Evolutionary conservation across 371 early-diverging fungal genomes (phyloP).

Genomic region (Mucor irregularis): DNA sequence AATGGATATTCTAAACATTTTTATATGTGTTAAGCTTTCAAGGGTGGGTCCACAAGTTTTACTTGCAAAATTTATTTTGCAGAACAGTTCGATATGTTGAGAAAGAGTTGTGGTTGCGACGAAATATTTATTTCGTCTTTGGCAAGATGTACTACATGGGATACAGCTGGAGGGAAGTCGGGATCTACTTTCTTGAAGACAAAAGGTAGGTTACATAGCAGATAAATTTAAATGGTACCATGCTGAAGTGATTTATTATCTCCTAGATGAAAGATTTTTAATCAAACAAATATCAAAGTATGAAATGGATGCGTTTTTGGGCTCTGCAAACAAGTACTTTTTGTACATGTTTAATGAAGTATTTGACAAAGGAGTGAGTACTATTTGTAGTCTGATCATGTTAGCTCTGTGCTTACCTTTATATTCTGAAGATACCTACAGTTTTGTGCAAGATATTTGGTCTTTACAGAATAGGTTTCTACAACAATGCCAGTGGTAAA

Average conservation of each 20-base stretch:
- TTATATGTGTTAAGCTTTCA: slow-evolving; percentile 45
- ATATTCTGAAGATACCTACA: slow-evolving; percentile 67
- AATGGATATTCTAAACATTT: background rate
- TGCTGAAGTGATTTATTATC: background rate
- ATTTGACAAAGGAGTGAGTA: slow-evolving; percentile 67
- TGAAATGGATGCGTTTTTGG: slow-evolving; percentile 87
- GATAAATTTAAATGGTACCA: background rate
- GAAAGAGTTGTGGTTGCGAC: slow-evolving; percentile 82
- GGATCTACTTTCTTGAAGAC: slow-evolving; percentile 90
- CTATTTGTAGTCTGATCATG: too few species aligned
- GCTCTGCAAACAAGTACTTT: slow-evolving; percentile 93
- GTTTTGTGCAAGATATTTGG: slow-evolving; percentile 94
- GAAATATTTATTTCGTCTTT: slow-evolving; percentile 83
- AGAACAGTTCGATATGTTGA: slow-evolving; percentile 89
- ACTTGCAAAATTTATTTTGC: slow-evolving; percentile 91
- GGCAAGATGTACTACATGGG: slow-evolving; percentile 82
- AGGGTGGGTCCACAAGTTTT: slow-evolving; percentile 76
- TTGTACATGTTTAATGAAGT: slow-evolving; percentile 85
- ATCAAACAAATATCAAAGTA: slow-evolving; percentile 87
- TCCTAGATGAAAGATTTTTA: slow-evolving; percentile 83
- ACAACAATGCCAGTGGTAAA: slow-evolving; percentile 77
- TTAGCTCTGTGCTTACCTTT: background rate
- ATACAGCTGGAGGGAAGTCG: slow-evolving; percentile 88
- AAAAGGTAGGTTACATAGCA: slow-evolving; percentile 30
- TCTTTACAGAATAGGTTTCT: slow-evolving; percentile 84